Base-by-base conservation (phyloP, 2,329 filamentous ascomycete genomes). In the Microcera coccophila region DNA sequence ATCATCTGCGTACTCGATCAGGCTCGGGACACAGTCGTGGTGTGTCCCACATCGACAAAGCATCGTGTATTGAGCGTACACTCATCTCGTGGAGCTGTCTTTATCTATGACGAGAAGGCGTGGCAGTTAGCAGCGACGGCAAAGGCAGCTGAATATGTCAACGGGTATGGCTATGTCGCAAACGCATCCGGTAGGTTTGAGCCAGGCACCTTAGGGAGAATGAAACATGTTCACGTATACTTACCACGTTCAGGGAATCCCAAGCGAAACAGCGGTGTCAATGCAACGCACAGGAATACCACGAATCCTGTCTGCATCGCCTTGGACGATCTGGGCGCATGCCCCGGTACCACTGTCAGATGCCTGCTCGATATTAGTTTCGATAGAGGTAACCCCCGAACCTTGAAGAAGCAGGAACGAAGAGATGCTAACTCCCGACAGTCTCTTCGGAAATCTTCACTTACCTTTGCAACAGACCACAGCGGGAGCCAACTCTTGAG, bases 361-460 rank as follows among this genome's bases (percentile, higher is more conserved):
- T 76, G 78, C 42, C 65, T 80, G 5, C 64, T 81, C 31, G 80
- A 75, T 47, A 72, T 82, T 34, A 75, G 74, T 33, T 82, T 81
- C 48, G 78, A 81, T 49, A 81, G 81, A 76, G 75, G 77, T 79
- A 65, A 54, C 73, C 62, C 28, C 12, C 26, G 40, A 41, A 45
- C 45, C 36, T 40, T 38, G 15, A 5, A 24, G 16, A 19, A 15
- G 4, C 2, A 45, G 28, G n/a, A n/a, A n/a, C n/a, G n/a, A n/a
- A n/a, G n/a, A n/a, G n/a, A n/a, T n/a, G n/a, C 42, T 60, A 36
- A 55, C 44, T 21, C 15, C 19, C 14, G 18, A 31, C 31, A 79
- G 78, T 74, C 17, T 76, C 77, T 11, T 81, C 78, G 78, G 78
- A 81, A 48, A 75, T 81, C n/a, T 68, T 81, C 8, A 71, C 68